Conservation (phyloP, 306 rosid species). For the Astragalus membranaceus region DNA sequence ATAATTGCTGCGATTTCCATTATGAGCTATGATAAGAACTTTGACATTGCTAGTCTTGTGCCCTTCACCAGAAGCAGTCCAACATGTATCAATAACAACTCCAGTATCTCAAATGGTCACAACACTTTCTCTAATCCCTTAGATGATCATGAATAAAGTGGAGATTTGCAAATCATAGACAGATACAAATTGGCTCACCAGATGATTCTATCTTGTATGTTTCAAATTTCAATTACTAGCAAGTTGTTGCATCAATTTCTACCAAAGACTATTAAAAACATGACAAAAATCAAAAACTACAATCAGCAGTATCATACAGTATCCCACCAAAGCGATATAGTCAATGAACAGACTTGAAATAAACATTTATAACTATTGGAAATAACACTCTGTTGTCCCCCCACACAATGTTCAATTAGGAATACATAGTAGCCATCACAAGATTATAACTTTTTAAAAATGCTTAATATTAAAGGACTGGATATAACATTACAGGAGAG, state of each 20-base stretch:
- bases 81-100: neutral
- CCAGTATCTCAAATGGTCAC: neutral
- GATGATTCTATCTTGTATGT: neutral
- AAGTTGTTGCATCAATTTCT: neutral
- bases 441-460: neutral
- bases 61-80: neutral
- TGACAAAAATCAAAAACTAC: neutral
- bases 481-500: neutral
- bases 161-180: neutral
- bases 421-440: neutral
- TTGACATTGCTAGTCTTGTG: neutral
- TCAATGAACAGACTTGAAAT: neutral
- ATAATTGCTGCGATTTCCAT: neutral
- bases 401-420: too few relatives aligned
- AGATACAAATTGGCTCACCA: neutral
- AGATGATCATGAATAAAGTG: neutral
- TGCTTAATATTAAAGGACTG: neutral
- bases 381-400: too few relatives aligned
- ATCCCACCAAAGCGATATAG: neutral
- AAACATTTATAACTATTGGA: too few relatives aligned
- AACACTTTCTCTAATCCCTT: neutral
- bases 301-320: neutral
- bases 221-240: neutral
- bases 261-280: neutral
- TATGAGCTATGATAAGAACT: neutral